phyloP scores from a whole-genome alignment of 2,329 filamentous ascomycete genomes.

The Aspergillus persii region DNA sequence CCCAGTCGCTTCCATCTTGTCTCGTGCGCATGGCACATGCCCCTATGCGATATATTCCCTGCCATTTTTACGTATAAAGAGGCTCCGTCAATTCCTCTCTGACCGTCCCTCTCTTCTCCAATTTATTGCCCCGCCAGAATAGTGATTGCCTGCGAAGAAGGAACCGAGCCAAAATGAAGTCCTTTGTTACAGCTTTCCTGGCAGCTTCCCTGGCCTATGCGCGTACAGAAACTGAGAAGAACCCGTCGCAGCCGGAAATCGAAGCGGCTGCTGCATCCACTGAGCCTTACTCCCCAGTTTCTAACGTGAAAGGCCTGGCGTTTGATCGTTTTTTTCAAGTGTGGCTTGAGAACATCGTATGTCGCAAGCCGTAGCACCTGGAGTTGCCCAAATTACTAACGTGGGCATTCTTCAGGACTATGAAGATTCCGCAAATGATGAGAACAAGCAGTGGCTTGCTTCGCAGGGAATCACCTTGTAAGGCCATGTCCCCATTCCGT shows the following conservation, averaged over 20 bases:
- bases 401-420: slow-evolving; percentile 52
- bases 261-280: slow-evolving; percentile 53
- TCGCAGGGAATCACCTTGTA: slow-evolving; percentile 58
- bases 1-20: neutral
- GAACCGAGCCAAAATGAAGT: slow-evolving; percentile 41
- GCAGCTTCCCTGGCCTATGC: slow-evolving; percentile 24
- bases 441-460: slow-evolving; percentile 29
- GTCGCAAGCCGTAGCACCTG: slow-evolving; percentile 25
- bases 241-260: slow-evolving; percentile 30
- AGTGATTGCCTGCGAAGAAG: neutral
- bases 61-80: slow-evolving; percentile 4
- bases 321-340: slow-evolving; percentile 72
- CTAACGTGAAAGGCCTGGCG: slow-evolving; percentile 65
- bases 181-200: slow-evolving; percentile 30
- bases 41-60: neutral
- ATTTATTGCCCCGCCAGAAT: neutral
- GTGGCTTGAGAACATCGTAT: slow-evolving; percentile 72
- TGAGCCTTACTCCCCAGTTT: slow-evolving; percentile 60
- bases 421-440: slow-evolving; percentile 62
- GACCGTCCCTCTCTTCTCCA: neutral
- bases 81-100: neutral
- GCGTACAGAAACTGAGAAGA: slow-evolving; percentile 24
- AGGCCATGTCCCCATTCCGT: neutral
- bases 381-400: slow-evolving; percentile 37
- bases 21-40: slow-evolving; percentile 2